These are phyloP conservation scores for Gaeumannomyces tritici DNA, from an alignment of 2,329 filamentous ascomycete genomes.

Conservation along the genomic window DNA sequence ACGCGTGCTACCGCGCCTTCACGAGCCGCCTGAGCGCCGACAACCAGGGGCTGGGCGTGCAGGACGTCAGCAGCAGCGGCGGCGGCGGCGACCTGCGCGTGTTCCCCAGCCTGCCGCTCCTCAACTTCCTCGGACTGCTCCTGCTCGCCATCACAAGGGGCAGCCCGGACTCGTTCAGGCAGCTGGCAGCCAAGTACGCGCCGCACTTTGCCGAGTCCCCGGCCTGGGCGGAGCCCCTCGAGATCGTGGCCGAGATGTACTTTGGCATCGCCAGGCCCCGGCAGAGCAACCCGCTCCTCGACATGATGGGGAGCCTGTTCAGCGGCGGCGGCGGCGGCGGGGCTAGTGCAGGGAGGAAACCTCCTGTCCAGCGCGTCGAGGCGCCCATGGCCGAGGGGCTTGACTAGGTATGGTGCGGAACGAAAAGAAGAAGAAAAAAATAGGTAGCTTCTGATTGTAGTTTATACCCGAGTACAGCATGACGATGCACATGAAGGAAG, in stretches of 20 bases:
- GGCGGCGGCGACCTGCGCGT: slow-evolving; percentile 64
- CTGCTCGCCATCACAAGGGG: slow-evolving; percentile 77
- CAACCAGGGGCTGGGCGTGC: slow-evolving; percentile 53
- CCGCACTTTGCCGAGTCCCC: slow-evolving; percentile 66
- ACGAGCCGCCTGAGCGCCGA: slow-evolving; percentile 52
- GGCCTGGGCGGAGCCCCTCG: slow-evolving; percentile 72
- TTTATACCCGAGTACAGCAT: slow-evolving; percentile 4
- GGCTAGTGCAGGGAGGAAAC: slow-evolving; percentile 32
- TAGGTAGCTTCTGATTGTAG: slow-evolving; percentile 2
- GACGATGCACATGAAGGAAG: slow-evolving; percentile 3
- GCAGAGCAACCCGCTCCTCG: slow-evolving; percentile 86
- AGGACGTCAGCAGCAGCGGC: slow-evolving; percentile 67
- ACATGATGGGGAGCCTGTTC: slow-evolving; percentile 97
- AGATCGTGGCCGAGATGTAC: slow-evolving; percentile 91
- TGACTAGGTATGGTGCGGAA: slow-evolving; percentile 30
- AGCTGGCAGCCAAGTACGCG: slow-evolving; percentile 74
- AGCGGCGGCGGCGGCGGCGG: slow-evolving; percentile 56
- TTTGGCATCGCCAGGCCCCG: slow-evolving; percentile 83
- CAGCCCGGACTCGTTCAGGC: slow-evolving; percentile 66
- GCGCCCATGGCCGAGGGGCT: slow-evolving; percentile 48
- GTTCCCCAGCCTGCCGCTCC: slow-evolving; percentile 82
- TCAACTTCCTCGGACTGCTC: slow-evolving; percentile 87
- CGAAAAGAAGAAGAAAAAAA: background rate
- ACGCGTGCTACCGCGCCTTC: slow-evolving; percentile 71
- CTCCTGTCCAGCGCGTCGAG: slow-evolving; percentile 33